Percentiles rank a stretch among this genome's conserved stretches.
These are phyloP conservation scores for Candida xyloterini DNA, from an alignment of 805 yeast species.

Conservation along the genomic window DNA sequence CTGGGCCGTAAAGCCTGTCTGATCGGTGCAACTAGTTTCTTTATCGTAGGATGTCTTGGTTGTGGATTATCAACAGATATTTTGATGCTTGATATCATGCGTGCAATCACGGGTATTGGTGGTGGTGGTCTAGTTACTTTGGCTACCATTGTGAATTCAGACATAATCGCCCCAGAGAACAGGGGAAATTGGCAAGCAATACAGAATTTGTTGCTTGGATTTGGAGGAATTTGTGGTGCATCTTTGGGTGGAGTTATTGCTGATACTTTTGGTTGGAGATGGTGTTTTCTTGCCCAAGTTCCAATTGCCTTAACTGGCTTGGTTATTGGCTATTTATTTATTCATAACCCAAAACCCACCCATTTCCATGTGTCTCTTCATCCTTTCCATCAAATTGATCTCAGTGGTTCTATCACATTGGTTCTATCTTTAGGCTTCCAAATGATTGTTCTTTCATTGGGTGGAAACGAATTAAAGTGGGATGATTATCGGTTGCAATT, in stretches of 20 bases:
- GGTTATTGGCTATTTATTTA: slow-evolving; percentile 32
- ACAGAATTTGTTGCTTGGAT: slow-evolving; percentile 66
- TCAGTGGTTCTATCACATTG: slow-evolving; percentile 13
- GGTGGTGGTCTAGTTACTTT: slow-evolving; percentile 80
- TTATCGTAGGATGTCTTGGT: slow-evolving; percentile 36
- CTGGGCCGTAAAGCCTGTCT: slow-evolving; percentile 41
- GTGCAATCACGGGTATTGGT: slow-evolving; percentile 79
- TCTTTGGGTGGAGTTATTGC: slow-evolving; percentile 52
- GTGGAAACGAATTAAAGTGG: slow-evolving; percentile 18
- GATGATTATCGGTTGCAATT: slow-evolving; percentile 7
- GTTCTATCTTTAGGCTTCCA: slow-evolving; percentile 16
- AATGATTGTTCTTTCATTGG: slow-evolving; percentile 12
- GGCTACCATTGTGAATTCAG: slow-evolving; percentile 68
- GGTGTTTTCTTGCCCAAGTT: slow-evolving; percentile 46
- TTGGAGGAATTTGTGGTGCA: slow-evolving; percentile 73
- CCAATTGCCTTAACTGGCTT: slow-evolving; percentile 44
- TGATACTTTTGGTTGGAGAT: slow-evolving; percentile 57
- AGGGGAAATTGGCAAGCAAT: slow-evolving; percentile 79
- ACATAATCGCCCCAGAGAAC: slow-evolving; percentile 66
- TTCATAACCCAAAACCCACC: slow-evolving; percentile 34
- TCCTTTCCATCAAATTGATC: slow-evolving; percentile 10
- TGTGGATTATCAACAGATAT: slow-evolving; percentile 39
- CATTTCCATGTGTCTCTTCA: background rate
- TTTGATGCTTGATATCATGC: slow-evolving; percentile 44
- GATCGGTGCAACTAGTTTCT: slow-evolving; percentile 28